Evolutionary conservation across 2,329 filamentous ascomycete genomes (phyloP), one percentile per base, ranked within the genome.

Genomic region (Berkeleyomyces rouxiae): DNA sequence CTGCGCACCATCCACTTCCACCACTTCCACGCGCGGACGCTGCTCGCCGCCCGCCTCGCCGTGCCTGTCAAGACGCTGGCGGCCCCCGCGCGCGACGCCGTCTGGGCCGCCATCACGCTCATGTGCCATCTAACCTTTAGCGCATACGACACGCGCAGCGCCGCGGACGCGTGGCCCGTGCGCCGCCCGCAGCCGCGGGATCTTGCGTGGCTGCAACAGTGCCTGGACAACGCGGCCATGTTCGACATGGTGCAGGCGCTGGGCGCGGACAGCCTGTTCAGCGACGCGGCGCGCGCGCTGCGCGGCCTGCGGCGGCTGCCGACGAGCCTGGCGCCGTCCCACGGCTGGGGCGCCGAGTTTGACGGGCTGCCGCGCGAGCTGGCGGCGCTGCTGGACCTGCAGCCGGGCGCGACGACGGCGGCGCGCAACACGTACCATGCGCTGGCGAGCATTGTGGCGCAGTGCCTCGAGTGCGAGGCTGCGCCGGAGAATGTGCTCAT

Each of bases 181-280:
- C 77, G 74, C 44, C 66, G 71, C 1, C 69, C 72, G 0, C 71
- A 71, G 0, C 64, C 72, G 0, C 67, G 71, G 0, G 79, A 84
- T 65, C 72, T 85, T 1, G 74, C 80, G 67, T 86, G 82, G 83
- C 68, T 85, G 1, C 78, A 73, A 59, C 75, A 85, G 69, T 76
- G 74, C 63, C 75, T 79, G 10, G 79, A 80, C 0, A 85, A 85
- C 70, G 75, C 73, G 61, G 74, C 75, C 3, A 72, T 85, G 0
- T 83, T 77, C 76, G 68, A 74, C 1, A 68, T 83, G 0, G 72
- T 77, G 0, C 73, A 83, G 59, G 78, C 80, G 0, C 64, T 73
- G 3, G 72, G 78, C 7, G 67, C 72, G 0, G 77, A 78, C 16
- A 79, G 78, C 61, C 65, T 78, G 1, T 82, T 82, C 66, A 66